These are phyloP conservation scores for Penicillium sp. DNA, from an alignment of 2,329 filamentous ascomycete species.

Conservation along the genomic window DNA sequence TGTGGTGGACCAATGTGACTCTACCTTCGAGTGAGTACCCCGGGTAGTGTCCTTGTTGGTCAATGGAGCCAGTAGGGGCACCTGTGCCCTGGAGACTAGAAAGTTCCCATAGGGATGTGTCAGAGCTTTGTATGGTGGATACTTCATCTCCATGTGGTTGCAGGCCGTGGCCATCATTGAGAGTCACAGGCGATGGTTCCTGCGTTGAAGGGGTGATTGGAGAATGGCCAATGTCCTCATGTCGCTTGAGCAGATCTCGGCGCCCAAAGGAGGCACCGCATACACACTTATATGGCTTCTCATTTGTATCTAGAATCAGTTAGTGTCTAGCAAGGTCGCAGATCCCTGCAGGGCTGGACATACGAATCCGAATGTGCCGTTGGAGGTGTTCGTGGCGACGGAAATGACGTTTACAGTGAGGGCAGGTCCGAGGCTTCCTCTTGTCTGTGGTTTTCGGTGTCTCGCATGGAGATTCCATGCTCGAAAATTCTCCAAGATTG, in stretches of 20 bases:
- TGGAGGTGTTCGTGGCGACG: slow-evolving; percentile 18
- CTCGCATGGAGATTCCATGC: not conserved
- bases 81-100: not conserved
- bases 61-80: not conserved
- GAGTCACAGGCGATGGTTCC: not conserved
- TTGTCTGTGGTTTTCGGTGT: not conserved
- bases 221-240: slow-evolving; percentile 12
- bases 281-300: slow-evolving; percentile 15
- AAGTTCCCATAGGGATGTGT: not conserved
- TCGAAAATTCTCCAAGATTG: not conserved
- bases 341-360: not conserved
- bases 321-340: not conserved
- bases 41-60: not conserved
- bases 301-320: slow-evolving; percentile 14
- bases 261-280: slow-evolving; percentile 16
- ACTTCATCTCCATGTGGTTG: not conserved
- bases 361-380: slow-evolving; percentile 17
- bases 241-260: slow-evolving; percentile 17
- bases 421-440: slow-evolving; percentile 11
- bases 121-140: not conserved
- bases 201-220: slow-evolving; percentile 5
- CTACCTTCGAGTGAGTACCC: not conserved
- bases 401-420: slow-evolving; percentile 14
- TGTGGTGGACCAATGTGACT: not conserved
- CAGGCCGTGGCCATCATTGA: not conserved